Evolutionary conservation across 805 yeast species (phyloP), one percentile per base, ranked within the genome.

Genomic region (Pichia phayaonensis): DNA sequence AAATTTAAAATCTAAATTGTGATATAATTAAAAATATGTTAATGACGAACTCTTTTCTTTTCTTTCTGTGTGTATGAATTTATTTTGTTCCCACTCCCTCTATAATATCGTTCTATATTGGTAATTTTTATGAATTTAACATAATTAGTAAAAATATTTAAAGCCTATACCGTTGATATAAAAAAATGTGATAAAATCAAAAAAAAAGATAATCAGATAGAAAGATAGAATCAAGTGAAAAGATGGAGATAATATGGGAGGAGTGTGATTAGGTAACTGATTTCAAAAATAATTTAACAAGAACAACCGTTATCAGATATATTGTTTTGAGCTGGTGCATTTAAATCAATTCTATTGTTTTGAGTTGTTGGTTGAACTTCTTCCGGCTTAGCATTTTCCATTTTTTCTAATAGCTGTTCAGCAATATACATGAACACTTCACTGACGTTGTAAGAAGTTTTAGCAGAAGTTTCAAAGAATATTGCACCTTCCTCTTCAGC

Each of bases 381-480:
- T 21, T 46, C 46, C 6, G 47, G 47, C 22, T 47, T 44, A 4
- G 48, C 41, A 10, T 59, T 56, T 12, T 50, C 49, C 4, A 60
- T 31, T 51, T 59, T 56, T 49, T 66, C 67, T 52, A 97, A 96
- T 49, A 92, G 86, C 70, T 85, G 84, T 53, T 82, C 81, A 44
- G 97, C 99, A 56, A 92, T 87, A 16, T 88, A 92, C 63, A 88
- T 71, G 65, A 92, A 92, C 49, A 92, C 95, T 55, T 92, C 95
- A 62, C 86, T 88, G 40, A 92, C 97, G 62, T 90, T 90, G 61
- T 77, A 75, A 18, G 92, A 86, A 4, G 95, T 82, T 72, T 92
- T 92, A 21, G 99, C 99, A 64, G 94, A 83, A 8, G 97, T 89
- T 71, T 92, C 99, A 64, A 87, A 92, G 64, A 92, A 92, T 56